These are phyloP conservation scores for Backusella liffmaniae DNA, from an alignment of 192 early-diverging fungal species.

Conservation along the genomic window DNA sequence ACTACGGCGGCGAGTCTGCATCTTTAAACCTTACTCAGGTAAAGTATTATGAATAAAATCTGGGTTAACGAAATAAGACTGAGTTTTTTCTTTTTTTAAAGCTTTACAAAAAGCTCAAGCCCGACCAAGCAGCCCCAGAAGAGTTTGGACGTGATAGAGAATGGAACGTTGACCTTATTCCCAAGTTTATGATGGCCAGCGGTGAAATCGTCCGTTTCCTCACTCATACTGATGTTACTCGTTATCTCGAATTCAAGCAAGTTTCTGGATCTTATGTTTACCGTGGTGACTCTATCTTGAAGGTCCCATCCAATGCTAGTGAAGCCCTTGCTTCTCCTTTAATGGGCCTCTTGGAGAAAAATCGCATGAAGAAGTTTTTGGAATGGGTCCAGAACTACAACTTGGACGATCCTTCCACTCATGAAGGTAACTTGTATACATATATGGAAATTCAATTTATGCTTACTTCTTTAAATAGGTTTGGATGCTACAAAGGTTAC, in stretches of 20 bases:
- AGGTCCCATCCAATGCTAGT: conserved; percentile 89
- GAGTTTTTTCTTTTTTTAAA: conserved; percentile 13
- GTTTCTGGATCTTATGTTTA: conserved; percentile 93
- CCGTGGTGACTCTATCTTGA: conserved; percentile 87
- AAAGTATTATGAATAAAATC: conserved; percentile 8
- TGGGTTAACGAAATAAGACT: not conserved
- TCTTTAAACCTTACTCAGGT: conserved; percentile 96
- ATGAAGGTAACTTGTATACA: conserved; percentile 45
- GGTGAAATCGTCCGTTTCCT: conserved; percentile 97
- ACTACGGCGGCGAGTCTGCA: conserved; percentile 97
- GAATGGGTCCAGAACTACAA: conserved; percentile 93
- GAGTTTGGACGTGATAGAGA: conserved; percentile 76
- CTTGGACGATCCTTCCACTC: conserved; percentile 78
- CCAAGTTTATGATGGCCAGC: conserved; percentile 99
- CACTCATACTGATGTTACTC: conserved; percentile 96
- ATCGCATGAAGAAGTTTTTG: conserved; percentile 90
- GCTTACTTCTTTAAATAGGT: conserved; percentile 9
- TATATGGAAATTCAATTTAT: not conserved
- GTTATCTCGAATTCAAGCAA: conserved; percentile 97
- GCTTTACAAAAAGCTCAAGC: conserved; percentile 74
- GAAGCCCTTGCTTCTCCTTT: conserved; percentile 86
- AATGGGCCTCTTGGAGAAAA: conserved; percentile 95
- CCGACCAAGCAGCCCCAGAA: conserved; percentile 47
- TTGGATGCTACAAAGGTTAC: conserved; percentile 73
- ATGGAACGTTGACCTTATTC: conserved; percentile 97